Evolutionary conservation across 1,139 yeast species (phyloP), one percentile per base, ranked within the genome.

Genomic region (Diutina scorzettiae): DNA sequence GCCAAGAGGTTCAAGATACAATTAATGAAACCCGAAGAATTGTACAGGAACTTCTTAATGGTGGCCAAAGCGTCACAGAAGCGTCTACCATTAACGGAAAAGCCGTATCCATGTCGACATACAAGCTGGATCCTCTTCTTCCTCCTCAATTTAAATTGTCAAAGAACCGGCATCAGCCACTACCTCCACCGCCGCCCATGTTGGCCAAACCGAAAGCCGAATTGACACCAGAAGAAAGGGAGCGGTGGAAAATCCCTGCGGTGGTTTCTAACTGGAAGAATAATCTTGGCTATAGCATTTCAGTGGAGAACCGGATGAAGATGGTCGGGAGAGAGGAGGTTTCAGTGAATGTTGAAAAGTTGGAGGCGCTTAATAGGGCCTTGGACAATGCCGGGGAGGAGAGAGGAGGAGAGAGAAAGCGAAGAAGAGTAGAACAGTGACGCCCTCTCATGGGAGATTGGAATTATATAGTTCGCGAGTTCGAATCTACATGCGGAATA

Each of bases 251-350:
- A 42, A 86, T 91, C 24, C 97, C 98, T 0, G 81, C 95, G 0
- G 87, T 95, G 1, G 75, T 91, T 1, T 89, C 97, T 1, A 87
- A 86, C 57, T 91, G 98, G 98, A 89, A 89, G 58, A 91, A 91
- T 57, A 86, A 91, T 21, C 82, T 83, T 50, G 97, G 98, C 3
- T 87, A 80, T 56, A 78, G 95, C 1, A 81, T 89, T 41, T 78
- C 84, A 0, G 60, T 91, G 39, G 95, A 87, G 44, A 82, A 83
- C 53, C 66, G 97, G 46, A 65, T 82, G 48, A 53, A 5, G 46
- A 45, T 14, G 49, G 45, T 3, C n/a, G 28, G 19, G 3, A 7
- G 11, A 3, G 32, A 45, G 41, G 42, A 50, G 28, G 63, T 57
- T 3, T 62, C 62, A 17, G 62, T 82, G 34, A 84, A 77, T 54